These are phyloP conservation scores for Keqinozyma sinolaborantium DNA, from an alignment of 1,139 yeast species.

Conservation along the genomic window DNA sequence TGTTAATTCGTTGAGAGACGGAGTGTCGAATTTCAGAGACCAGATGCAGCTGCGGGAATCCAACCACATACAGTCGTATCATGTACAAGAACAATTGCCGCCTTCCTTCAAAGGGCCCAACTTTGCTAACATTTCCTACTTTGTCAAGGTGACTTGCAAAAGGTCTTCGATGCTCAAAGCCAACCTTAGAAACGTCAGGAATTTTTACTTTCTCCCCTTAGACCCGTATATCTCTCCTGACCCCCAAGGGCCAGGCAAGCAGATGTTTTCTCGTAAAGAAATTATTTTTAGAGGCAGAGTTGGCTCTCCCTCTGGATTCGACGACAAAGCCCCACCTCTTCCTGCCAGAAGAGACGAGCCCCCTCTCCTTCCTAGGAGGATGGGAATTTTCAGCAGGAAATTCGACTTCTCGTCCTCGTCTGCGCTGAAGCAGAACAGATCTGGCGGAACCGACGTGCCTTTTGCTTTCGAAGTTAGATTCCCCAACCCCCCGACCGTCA, in stretches of 20 bases:
- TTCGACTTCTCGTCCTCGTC: not conserved
- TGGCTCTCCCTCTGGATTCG: too few relatives aligned
- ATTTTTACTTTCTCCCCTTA: constrained; percentile 53
- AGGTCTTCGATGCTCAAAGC: constrained; percentile 50
- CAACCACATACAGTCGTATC: constrained; percentile 22
- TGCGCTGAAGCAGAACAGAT: not conserved
- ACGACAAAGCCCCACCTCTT: too few relatives aligned
- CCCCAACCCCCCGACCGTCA: constrained; percentile 41
- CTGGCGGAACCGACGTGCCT: constrained; percentile 38
- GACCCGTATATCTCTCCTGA: too few relatives aligned
- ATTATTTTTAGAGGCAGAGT: constrained; percentile 33
- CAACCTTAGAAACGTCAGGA: constrained; percentile 46
- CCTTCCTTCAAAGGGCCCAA: constrained; percentile 50
- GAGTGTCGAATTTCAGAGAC: not conserved
- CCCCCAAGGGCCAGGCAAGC: too few relatives aligned
- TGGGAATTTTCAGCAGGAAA: not conserved
- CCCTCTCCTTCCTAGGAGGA: too few relatives aligned
- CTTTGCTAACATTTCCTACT: constrained; percentile 48
- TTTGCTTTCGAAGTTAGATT: constrained; percentile 47
- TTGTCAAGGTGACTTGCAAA: constrained; percentile 58
- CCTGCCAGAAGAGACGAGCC: too few relatives aligned
- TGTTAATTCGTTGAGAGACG: not conserved
- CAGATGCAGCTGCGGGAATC: constrained; percentile 1
- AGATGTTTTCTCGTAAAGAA: constrained; percentile 40
- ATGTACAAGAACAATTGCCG: constrained; percentile 45